phyloP scores from a whole-genome alignment of 345 rosid genomes.

The Citrus unshiu region DNA sequence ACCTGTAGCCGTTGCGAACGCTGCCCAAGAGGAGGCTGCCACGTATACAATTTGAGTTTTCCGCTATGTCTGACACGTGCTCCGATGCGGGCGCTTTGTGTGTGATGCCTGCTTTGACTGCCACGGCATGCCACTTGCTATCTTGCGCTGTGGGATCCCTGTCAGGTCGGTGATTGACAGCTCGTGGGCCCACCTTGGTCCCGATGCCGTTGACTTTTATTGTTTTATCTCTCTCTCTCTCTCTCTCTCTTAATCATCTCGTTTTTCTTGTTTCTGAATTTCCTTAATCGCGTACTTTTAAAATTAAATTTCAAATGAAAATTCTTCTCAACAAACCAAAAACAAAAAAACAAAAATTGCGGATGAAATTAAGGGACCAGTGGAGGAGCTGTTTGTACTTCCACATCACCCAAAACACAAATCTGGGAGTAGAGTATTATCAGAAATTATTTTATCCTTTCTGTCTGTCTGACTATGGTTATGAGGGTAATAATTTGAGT shows the following conservation, averaged over 20 bases:
- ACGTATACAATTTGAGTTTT: neutral
- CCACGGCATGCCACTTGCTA: neutral
- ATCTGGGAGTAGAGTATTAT: neutral
- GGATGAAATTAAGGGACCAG: neutral
- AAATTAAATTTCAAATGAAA: neutral
- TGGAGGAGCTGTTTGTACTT: neutral
- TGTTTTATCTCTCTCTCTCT: neutral
- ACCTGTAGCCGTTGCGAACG: slow-evolving; percentile 14
- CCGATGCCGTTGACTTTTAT: slow-evolving; percentile 22
- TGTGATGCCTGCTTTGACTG: neutral
- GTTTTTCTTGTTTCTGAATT: too few species aligned
- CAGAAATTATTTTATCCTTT: neutral
- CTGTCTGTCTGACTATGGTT: too few species aligned
- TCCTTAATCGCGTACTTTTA: neutral
- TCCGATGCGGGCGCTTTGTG: neutral
- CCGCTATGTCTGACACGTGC: slow-evolving; percentile 15
- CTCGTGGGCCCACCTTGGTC: slow-evolving; percentile 3
- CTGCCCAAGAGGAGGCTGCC: neutral
- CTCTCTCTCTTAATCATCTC: neutral
- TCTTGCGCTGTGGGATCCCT: slow-evolving; percentile 19
- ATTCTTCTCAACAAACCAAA: too few species aligned
- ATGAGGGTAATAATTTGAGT: too few species aligned
- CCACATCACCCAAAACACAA: too few species aligned
- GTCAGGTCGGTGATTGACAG: slow-evolving; percentile 8
- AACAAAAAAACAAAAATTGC: too few species aligned